Evolutionary conservation across 2,329 filamentous ascomycete species (phyloP).

Genomic region (Neofusicoccum parvum): DNA sequence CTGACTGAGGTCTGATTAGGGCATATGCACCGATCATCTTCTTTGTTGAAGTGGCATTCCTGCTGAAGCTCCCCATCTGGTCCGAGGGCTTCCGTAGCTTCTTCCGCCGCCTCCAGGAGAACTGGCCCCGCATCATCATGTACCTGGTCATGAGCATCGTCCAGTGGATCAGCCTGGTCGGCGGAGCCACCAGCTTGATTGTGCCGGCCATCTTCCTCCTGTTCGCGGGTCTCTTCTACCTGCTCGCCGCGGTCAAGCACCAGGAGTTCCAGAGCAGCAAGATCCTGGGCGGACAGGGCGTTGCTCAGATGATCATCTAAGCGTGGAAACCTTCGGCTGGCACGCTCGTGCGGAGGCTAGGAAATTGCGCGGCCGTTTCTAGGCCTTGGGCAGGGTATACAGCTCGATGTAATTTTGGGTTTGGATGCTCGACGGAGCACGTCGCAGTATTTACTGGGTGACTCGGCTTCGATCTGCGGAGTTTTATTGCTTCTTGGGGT

Average conservation of each 20-base stretch:
- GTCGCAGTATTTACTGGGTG: neutral
- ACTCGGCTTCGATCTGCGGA: neutral
- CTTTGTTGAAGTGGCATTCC: slow-evolving; percentile 77
- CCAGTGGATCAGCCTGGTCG: slow-evolving; percentile 80
- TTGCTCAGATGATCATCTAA: slow-evolving; percentile 97
- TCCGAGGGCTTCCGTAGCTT: slow-evolving; percentile 84
- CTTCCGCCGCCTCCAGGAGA: slow-evolving; percentile 90
- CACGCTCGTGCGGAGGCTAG: neutral
- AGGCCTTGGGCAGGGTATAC: neutral
- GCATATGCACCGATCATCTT: slow-evolving; percentile 52
- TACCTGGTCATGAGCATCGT: slow-evolving; percentile 79
- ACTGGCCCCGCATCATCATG: slow-evolving; percentile 92
- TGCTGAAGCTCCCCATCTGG: slow-evolving; percentile 96
- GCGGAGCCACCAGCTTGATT: slow-evolving; percentile 69
- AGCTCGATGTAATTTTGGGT: slow-evolving; percentile 5
- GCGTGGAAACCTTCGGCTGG: neutral
- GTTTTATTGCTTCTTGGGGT: slow-evolving; percentile 6
- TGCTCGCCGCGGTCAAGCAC: slow-evolving; percentile 75
- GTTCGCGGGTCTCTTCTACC: slow-evolving; percentile 78
- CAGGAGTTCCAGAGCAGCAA: slow-evolving; percentile 91
- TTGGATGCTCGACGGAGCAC: slow-evolving; percentile 13
- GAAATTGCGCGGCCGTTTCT: neutral
- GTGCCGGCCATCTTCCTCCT: slow-evolving; percentile 81
- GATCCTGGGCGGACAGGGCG: slow-evolving; percentile 88
- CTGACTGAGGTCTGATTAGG: slow-evolving; percentile 32